Base-by-base conservation (phyloP, 495 filamentous ascomycete genomes). In the Evernia prunastri region DNA sequence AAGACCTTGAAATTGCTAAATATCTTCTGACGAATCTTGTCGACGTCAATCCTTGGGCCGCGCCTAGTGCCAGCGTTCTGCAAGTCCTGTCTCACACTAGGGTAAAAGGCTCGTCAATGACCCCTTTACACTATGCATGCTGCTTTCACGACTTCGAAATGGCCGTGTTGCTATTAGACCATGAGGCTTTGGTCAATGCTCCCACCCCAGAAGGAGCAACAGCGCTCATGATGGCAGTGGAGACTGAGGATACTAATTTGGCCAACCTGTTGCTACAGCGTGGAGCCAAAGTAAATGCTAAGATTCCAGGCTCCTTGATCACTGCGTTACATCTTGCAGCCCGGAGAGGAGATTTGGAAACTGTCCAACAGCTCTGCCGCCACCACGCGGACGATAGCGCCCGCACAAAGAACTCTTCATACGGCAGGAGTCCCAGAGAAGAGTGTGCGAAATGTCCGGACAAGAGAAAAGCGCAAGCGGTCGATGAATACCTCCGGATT, bases 161-260 rank as follows among this genome's bases (percentile, higher is more conserved):
- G 40, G 63, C 60, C 2, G 27, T 36, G 4, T 12, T 63, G 23
- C 60, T 69, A 3, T 51, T 69, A 10, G 60, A 66, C 2, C 59
- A 66, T 23, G 56, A 51, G 6, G 67, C 67, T 23, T 57, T 56
- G 39, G 57, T 66, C 8, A 69, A 69, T 25, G 60, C 64, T 33
- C 51, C 67, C 42, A 57, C 67, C 10, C 56, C 45, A 17, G 67
- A 68, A 25, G 67, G 67, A 3, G 51, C 58, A 23, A 66, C 67
- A 54, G 56, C 63, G 3, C 56, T 68, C 27, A 68, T 68, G 67
- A 65, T 68, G 63, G 67, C 67, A 5, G 63, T 57, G 2, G 67
- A 68, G 59, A 53, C 51, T 39, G 67, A 65, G 6, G 60, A 58
- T 29, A 68, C 67, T 20, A 66, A 68, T 43, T 11, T 63, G 23